These are phyloP conservation scores for Penicillium hordei DNA, from an alignment of 2,329 filamentous ascomycete genomes.

Conservation along the genomic window DNA sequence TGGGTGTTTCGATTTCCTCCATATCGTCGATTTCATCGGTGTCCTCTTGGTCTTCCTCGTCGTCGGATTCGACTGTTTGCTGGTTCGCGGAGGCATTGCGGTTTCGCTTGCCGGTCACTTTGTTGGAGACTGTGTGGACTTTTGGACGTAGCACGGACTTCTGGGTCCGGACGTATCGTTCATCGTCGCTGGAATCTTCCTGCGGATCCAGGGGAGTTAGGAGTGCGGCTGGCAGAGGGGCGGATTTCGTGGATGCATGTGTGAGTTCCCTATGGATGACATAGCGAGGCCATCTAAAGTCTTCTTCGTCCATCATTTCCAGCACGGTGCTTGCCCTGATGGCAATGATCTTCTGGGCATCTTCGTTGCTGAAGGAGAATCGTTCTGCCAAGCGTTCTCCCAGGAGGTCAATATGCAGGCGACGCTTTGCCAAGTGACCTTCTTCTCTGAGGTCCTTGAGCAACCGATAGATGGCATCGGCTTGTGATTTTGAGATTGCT, in stretches of 20 bases:
- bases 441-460: constrained; percentile 42
- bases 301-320: constrained; percentile 40
- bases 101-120: constrained; percentile 44
- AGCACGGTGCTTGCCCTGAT: constrained; percentile 35
- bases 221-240: constrained; percentile 28
- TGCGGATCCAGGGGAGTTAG: constrained; percentile 39
- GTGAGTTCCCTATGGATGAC: constrained; percentile 44
- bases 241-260: constrained; percentile 32
- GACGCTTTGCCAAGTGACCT: constrained; percentile 43
- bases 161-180: constrained; percentile 35
- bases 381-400: constrained; percentile 32
- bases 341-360: constrained; percentile 39
- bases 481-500: constrained; percentile 34
- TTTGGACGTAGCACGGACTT: constrained; percentile 50
- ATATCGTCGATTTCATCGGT: constrained; percentile 18
- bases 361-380: constrained; percentile 34
- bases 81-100: constrained; percentile 30
- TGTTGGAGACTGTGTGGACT: constrained; percentile 39
- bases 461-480: constrained; percentile 38
- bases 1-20: constrained; percentile 26
- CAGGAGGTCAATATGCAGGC: constrained; percentile 40
- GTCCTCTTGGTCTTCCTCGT: constrained; percentile 25
- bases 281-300: constrained; percentile 44
- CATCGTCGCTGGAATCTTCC: constrained; percentile 36
- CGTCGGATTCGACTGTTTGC: constrained; percentile 28